Base-by-base conservation (phyloP, 352 stramenopile genomes). In the Phytophthora ohioensis region DNA sequence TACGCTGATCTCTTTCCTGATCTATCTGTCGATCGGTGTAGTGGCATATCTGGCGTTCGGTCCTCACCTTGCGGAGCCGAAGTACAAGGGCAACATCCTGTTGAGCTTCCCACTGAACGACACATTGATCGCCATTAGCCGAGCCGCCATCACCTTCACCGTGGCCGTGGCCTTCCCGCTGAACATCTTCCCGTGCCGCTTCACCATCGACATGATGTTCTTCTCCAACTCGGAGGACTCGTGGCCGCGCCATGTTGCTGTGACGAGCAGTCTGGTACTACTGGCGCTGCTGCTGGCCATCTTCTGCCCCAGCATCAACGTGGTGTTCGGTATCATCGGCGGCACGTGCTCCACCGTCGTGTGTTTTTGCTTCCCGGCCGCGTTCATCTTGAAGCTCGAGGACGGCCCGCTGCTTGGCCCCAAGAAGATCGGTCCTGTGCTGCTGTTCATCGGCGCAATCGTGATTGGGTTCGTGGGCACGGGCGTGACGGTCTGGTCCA, bases 151-250 rank as follows among this genome's bases (percentile, higher is more conserved):
- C 62, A 91, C 88, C n/a, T 94, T 95, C 75, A 95, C 88, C 0
- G 85, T 95, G 32, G 78, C 86, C 3, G 88, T 95, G 21, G 88
- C 88, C 4, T 95, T 93, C 70, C 88, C 88, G 57, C 79, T 95
- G 64, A 95, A 95, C 71, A 95, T 95, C 53, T 95, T 95, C 49
- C 88, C 88, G 45, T 95, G 88, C 59, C 83, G 88, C 21, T 95
- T 95, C 62, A 94, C 83, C 5, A 87, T 95, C 64, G 86, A 95
- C 67, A 94, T 95, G 86, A 94, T 95, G 88, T 95, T 93, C 66
- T 95, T 95, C 49, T 85, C 88, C 2, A 76, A 87, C 63, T 82
- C 88, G 21, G 80, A 88, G 55, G 88, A 93, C 53, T 95, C 88
- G 59, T 61, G 65, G 36, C 45, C 66, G n/a, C 85, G 88, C 46